Conservation (phyloP, 2,329 filamentous ascomycete genomes). For the Phyllosticta paracitricarpa region DNA sequence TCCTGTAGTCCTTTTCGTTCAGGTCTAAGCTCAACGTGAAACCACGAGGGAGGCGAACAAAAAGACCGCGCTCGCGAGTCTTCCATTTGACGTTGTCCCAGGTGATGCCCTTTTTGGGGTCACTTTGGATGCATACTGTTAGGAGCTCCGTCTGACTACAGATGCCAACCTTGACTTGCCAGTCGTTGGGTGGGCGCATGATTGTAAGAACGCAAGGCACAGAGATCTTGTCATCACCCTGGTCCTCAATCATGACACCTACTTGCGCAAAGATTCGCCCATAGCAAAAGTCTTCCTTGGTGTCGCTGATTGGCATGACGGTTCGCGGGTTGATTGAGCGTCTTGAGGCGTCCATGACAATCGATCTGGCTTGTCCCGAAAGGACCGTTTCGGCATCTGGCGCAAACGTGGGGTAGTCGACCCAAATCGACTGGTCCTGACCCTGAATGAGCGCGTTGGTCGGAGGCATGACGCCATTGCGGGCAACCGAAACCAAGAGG, state of each 20-base stretch:
- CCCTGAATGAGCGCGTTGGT: constrained; percentile 59
- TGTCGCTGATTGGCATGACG: constrained; percentile 69
- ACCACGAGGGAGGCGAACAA: constrained; percentile 62
- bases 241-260: constrained; percentile 61
- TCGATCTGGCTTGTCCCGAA: constrained; percentile 41
- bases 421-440: constrained; percentile 73
- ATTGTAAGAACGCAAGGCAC: constrained; percentile 71
- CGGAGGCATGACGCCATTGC: constrained; percentile 66
- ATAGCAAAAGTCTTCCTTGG: constrained; percentile 63
- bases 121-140: constrained; percentile 62
- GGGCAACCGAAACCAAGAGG: constrained; percentile 70
- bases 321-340: constrained; percentile 44
- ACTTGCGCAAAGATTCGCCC: constrained; percentile 66
- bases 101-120: constrained; percentile 56
- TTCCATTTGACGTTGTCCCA: constrained; percentile 83
- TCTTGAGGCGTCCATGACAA: constrained; percentile 36
- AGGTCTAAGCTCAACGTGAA: constrained; percentile 65
- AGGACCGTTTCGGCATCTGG: constrained; percentile 63
- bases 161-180: constrained; percentile 61
- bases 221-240: constrained; percentile 53
- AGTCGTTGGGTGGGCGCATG: constrained; percentile 57
- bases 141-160: constrained; percentile 72
- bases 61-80: constrained; percentile 53
- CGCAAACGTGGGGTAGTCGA: constrained; percentile 64
- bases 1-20: constrained; percentile 65